Conservation (phyloP, 768 basidiomycete species). For the Leucocoprinus leucothites region DNA sequence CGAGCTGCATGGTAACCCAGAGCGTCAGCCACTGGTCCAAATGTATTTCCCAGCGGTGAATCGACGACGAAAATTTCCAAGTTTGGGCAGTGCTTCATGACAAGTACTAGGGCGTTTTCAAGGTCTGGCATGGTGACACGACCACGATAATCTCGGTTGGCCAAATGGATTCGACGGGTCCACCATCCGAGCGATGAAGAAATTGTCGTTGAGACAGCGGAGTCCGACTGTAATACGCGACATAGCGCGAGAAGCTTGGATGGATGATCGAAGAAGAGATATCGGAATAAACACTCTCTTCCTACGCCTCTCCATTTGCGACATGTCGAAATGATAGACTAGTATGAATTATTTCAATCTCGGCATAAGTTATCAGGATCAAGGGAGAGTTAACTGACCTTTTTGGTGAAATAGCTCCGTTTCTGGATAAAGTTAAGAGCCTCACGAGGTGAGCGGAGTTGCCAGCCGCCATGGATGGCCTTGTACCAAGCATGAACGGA, state of each 20-base stretch:
- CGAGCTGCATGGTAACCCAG: constrained; percentile 48
- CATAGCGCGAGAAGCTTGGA: constrained; percentile 50
- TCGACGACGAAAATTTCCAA: constrained; percentile 72
- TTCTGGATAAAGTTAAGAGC: constrained; percentile 55
- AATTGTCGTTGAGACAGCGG: constrained; percentile 29
- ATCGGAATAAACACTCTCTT: constrained; percentile 65
- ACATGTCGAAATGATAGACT: constrained; percentile 72
- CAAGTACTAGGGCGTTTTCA: constrained; percentile 50
- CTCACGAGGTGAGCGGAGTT: constrained; percentile 57
- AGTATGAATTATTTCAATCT: not conserved
- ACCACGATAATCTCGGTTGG: constrained; percentile 27
- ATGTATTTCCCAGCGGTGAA: constrained; percentile 56
- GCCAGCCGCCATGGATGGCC: constrained; percentile 47
- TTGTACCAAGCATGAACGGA: constrained; percentile 66
- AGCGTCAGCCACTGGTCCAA: constrained; percentile 63
- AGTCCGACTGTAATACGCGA: constrained; percentile 44
- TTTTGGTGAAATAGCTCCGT: constrained; percentile 62
- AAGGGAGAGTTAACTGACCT: constrained; percentile 38
- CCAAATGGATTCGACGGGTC: constrained; percentile 61
- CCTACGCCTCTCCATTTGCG: constrained; percentile 59
- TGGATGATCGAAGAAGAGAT: constrained; percentile 64
- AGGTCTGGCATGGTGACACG: constrained; percentile 44
- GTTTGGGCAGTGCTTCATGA: constrained; percentile 67
- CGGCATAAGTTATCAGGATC: not conserved
- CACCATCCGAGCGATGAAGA: constrained; percentile 64